These are phyloP conservation scores for Debaryomyces nepalensis DNA, from an alignment of 1,139 yeast genomes.

Conservation along the genomic window DNA sequence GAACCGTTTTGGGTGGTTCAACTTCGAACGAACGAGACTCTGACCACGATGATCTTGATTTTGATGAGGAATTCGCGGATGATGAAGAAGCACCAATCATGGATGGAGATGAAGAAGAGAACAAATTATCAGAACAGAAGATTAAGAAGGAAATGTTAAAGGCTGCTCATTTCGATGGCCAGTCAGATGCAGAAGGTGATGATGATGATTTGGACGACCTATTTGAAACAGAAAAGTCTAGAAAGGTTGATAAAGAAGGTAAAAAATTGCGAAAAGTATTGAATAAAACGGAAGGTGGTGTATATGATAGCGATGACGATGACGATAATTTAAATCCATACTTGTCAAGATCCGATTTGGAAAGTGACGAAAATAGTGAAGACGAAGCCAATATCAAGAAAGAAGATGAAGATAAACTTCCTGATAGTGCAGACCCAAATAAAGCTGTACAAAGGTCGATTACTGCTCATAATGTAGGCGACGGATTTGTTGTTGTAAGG, in stretches of 20 bases:
- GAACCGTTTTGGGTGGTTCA: constrained; percentile 58
- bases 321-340: constrained; percentile 74
- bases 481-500: constrained; percentile 70
- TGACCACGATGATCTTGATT: constrained; percentile 92
- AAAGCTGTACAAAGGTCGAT: constrained; percentile 37
- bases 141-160: constrained; percentile 89
- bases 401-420: constrained; percentile 43
- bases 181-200: constrained; percentile 59
- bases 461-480: constrained; percentile 54
- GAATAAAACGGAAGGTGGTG: constrained; percentile 85
- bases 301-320: constrained; percentile 90
- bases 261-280: constrained; percentile 81
- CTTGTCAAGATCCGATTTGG: constrained; percentile 72
- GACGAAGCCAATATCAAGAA: constrained; percentile 44
- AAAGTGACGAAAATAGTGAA: constrained; percentile 53
- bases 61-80: constrained; percentile 96
- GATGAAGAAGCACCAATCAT: constrained; percentile 98
- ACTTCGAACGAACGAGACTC: constrained; percentile 63
- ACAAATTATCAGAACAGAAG: constrained; percentile 84
- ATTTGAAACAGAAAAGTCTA: constrained; percentile 62
- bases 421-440: constrained; percentile 17
- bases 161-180: constrained; percentile 75
- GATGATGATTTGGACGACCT: constrained; percentile 67
- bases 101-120: constrained; percentile 96
- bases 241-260: constrained; percentile 91